Conservation (phyloP, 805 yeast genomes). For the Candida insectorum region DNA sequence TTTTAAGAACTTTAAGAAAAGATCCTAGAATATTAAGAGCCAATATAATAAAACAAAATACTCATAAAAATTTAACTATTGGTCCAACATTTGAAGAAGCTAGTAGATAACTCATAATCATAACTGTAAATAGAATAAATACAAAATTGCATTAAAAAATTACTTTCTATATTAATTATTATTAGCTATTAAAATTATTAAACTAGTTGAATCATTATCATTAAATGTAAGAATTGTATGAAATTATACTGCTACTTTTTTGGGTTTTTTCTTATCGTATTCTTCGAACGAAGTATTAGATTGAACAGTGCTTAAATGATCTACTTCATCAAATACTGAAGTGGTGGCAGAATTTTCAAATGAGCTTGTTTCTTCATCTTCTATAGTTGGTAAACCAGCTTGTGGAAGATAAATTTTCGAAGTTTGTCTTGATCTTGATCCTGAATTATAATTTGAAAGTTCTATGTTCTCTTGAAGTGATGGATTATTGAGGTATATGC, state of each 20-base stretch:
- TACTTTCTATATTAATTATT: not conserved
- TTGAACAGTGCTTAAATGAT: conserved; percentile 27
- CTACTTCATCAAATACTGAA: conserved; percentile 34
- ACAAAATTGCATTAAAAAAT: not conserved
- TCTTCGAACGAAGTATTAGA: conserved; percentile 36
- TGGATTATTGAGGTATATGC: conserved; percentile 7
- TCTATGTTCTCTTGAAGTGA: conserved; percentile 10
- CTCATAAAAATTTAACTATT: conserved; percentile 48
- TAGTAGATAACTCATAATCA: conserved; percentile 6
- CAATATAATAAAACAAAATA: conserved; percentile 61
- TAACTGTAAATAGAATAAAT: not conserved
- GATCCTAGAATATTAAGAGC: conserved; percentile 92
- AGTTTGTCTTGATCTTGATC: conserved; percentile 27
- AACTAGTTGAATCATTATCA: conserved; percentile 4
- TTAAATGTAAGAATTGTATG: not conserved
- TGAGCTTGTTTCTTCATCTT: conserved; percentile 19
- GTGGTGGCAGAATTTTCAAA: conserved; percentile 36
- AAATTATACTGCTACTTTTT: conserved; percentile 1
- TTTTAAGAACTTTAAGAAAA: conserved; percentile 70
- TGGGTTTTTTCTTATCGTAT: conserved; percentile 11
- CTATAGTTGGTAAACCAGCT: conserved; percentile 8
- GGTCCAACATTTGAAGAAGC: conserved; percentile 56
- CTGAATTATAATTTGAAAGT: conserved; percentile 15
- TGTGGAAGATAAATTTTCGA: conserved; percentile 17
- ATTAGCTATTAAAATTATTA: conserved; percentile 4